A percentile compares a stretch with the other conserved stretches of the same genome.
Conservation (phyloP, 495 filamentous ascomycete species). For the Bacidia rubella region DNA sequence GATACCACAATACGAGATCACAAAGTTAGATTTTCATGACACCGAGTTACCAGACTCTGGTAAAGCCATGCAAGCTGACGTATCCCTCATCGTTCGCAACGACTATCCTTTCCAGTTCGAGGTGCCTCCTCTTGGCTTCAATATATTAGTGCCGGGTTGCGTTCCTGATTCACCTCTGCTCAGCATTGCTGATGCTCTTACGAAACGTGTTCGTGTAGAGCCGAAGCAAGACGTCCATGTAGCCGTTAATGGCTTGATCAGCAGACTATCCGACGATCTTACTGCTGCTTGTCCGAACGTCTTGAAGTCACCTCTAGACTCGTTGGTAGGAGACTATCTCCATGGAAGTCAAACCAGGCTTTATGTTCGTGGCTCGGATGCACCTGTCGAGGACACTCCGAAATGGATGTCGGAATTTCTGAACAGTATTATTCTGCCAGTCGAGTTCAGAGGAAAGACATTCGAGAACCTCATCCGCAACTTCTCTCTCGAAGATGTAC, state of each 20-base stretch:
- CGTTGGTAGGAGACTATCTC: slow-evolving; percentile 69
- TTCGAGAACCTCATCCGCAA: slow-evolving; percentile 73
- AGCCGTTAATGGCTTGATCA: slow-evolving; percentile 53
- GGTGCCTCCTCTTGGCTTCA: slow-evolving; percentile 69
- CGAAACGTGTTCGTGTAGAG: slow-evolving; percentile 46
- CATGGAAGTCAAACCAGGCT: slow-evolving; percentile 63
- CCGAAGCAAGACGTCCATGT: slow-evolving; percentile 52
- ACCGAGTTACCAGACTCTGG: slow-evolving; percentile 32
- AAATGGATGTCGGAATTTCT: slow-evolving; percentile 71
- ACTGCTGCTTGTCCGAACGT: slow-evolving; percentile 58
- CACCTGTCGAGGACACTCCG: slow-evolving; percentile 52
- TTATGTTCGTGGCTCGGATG: slow-evolving; percentile 62
- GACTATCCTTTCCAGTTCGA: slow-evolving; percentile 59
- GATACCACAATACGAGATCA: slow-evolving; percentile 66
- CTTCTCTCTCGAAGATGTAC: slow-evolving; percentile 70
- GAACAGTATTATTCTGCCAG: slow-evolving; percentile 66
- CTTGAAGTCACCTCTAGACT: slow-evolving; percentile 68
- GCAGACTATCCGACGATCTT: slow-evolving; percentile 54
- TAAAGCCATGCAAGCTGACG: slow-evolving; percentile 63
- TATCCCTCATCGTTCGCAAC: slow-evolving; percentile 53
- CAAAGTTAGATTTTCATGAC: slow-evolving; percentile 62
- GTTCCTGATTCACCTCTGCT: slow-evolving; percentile 45
- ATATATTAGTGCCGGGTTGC: slow-evolving; percentile 72
- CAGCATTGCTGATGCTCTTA: slow-evolving; percentile 62
- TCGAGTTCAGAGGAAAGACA: slow-evolving; percentile 67